These are phyloP conservation scores for Emmonsiellopsis sp. DNA, from an alignment of 2,329 filamentous ascomycete species.

Conservation along the genomic window DNA sequence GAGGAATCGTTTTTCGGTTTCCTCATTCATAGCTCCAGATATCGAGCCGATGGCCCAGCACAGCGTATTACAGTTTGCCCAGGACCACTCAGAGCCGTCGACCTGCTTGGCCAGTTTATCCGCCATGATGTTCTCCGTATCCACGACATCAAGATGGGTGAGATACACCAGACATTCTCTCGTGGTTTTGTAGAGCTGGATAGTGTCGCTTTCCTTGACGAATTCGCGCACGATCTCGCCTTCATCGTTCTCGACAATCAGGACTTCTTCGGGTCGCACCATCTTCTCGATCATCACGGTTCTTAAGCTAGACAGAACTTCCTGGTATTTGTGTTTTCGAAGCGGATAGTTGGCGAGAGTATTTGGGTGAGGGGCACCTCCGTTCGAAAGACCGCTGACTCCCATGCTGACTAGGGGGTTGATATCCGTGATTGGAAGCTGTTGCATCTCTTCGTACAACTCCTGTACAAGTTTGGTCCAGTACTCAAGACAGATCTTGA, in stretches of 20 bases:
- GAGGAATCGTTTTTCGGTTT: constrained; percentile 96
- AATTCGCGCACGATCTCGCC: constrained; percentile 98
- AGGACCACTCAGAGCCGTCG: constrained; percentile 93
- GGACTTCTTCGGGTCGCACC: constrained; percentile 93
- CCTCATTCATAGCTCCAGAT: constrained; percentile 97
- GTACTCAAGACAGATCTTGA: constrained; percentile 98
- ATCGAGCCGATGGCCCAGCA: constrained; percentile 99
- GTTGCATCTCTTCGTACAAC: constrained; percentile 97
- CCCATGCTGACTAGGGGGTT: constrained; percentile 81
- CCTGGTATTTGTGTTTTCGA: constrained; percentile 94
- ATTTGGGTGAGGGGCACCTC: constrained; percentile 74
- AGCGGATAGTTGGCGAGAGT: constrained; percentile 85
- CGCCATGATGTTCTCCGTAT: constrained; percentile 98
- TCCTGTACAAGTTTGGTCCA: constrained; percentile 98
- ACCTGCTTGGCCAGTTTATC: constrained; percentile 95
- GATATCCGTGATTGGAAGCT: constrained; percentile 82
- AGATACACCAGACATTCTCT: constrained; percentile 94
- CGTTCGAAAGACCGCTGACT: constrained; percentile 59
- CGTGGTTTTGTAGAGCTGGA: constrained; percentile 98
- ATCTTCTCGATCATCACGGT: constrained; percentile 99
- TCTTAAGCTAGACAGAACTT: constrained; percentile 85
- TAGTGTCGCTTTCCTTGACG: constrained; percentile 98
- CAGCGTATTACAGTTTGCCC: constrained; percentile 98
- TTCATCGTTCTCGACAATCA: constrained; percentile 99
- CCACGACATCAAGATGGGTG: constrained; percentile 92